These are phyloP conservation scores for Pyricularia sp. DNA, from an alignment of 2,329 filamentous ascomycete species.

Conservation along the genomic window DNA sequence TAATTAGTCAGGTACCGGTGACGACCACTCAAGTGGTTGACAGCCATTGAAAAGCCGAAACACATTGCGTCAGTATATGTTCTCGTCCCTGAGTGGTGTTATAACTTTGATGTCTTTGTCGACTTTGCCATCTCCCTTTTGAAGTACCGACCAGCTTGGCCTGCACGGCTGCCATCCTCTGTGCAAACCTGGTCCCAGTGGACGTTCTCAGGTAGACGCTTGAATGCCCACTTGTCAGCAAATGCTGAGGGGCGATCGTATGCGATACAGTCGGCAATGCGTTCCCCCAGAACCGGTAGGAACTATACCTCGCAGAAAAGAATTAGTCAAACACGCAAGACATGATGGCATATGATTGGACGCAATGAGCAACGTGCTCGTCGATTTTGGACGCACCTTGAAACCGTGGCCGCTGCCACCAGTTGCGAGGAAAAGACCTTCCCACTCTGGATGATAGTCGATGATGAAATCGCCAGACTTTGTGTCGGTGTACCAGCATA, in stretches of 20 bases:
- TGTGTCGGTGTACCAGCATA: conserved; percentile 75
- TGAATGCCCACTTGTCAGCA: conserved; percentile 53
- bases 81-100: background rate
- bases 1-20: conserved; percentile 12
- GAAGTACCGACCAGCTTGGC: conserved; percentile 34
- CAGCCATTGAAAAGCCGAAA: background rate
- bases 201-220: conserved; percentile 31
- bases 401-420: conserved; percentile 58
- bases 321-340: background rate
- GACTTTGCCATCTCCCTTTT: conserved; percentile 26
- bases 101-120: background rate
- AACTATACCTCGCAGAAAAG: conserved; percentile 26
- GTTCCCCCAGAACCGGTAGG: conserved; percentile 54
- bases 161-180: conserved; percentile 44
- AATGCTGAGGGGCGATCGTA: conserved; percentile 39
- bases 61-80: background rate
- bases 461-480: conserved; percentile 62
- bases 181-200: conserved; percentile 32
- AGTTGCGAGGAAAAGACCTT: conserved; percentile 50
- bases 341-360: background rate
- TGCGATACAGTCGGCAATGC: conserved; percentile 46
- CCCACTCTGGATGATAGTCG: conserved; percentile 55
- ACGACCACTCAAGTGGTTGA: background rate
- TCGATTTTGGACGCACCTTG: conserved; percentile 28
- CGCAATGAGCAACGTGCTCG: background rate